Conservation (phyloP, 306 rosid genomes). For the Betula pendula region DNA sequence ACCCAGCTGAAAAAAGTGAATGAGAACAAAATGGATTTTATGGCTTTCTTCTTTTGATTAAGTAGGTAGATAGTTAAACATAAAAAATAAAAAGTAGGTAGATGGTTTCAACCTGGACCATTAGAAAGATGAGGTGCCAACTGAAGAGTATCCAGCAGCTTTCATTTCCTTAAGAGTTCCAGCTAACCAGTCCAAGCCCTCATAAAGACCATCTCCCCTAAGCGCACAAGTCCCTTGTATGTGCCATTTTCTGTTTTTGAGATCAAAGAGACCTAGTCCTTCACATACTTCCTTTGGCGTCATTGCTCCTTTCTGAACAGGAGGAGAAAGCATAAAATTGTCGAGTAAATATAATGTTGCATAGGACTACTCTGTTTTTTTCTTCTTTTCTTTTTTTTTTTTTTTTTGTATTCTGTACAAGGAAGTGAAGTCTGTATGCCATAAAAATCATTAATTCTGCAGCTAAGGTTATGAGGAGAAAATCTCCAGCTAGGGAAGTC, state of each 20-base stretch:
- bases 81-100: too few species aligned
- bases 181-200: constrained; percentile 95
- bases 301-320: constrained; percentile 85
- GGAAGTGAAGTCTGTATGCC: background rate
- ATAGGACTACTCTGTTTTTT: background rate
- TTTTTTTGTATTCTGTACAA: too few species aligned
- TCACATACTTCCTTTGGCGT: constrained; percentile 90
- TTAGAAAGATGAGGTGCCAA: constrained; percentile 78
- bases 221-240: constrained; percentile 93
- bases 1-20: constrained; percentile 15
- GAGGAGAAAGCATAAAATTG: background rate
- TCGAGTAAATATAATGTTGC: background rate
- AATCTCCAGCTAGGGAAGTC: background rate
- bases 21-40: background rate
- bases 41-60: background rate
- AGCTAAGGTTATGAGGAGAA: background rate
- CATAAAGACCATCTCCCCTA: constrained; percentile 92
- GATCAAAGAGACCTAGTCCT: constrained; percentile 90
- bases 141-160: constrained; percentile 79
- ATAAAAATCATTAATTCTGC: background rate
- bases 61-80: background rate
- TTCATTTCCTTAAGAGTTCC: constrained; percentile 81
- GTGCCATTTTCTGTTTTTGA: constrained; percentile 95
- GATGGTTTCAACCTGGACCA: constrained; percentile 8
- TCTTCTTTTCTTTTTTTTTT: background rate